Evolutionary conservation across 768 basidiomycete species (phyloP).

Genomic region (Suillus americanus): DNA sequence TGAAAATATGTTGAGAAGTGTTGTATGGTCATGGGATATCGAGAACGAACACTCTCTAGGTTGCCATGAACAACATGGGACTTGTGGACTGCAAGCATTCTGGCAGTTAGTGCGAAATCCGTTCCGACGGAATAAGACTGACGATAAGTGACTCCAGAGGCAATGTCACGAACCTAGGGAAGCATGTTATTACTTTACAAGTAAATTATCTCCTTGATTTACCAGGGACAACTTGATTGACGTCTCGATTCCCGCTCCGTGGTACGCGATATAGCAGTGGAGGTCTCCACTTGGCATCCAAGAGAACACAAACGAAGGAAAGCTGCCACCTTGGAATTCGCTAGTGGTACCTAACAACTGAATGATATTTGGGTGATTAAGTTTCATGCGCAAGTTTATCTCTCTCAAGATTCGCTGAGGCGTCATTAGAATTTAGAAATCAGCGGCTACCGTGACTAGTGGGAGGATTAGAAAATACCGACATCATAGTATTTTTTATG

Average conservation of each 20-base stretch:
- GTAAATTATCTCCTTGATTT: not conserved
- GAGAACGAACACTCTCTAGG: not conserved
- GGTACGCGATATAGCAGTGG: not conserved
- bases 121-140: not conserved
- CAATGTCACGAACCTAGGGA: not conserved
- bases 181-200: not conserved
- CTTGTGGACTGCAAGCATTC: not conserved
- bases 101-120: not conserved
- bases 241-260: not conserved
- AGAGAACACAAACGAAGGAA: not conserved
- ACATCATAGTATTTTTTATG: not conserved
- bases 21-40: not conserved
- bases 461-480: not conserved
- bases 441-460: not conserved
- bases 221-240: not conserved
- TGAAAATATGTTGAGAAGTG: not conserved
- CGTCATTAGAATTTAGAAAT: not conserved
- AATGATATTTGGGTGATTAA: not conserved
- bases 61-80: not conserved
- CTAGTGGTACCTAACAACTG: not conserved
- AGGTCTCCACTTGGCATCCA: slow-evolving; percentile 2
- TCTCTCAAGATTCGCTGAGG: not conserved
- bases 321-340: not conserved
- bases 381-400: not conserved
- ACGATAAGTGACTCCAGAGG: slow-evolving; percentile 1